phyloP scores from a whole-genome alignment of 2,329 filamentous ascomycete species.

The Alternaria rosae region DNA sequence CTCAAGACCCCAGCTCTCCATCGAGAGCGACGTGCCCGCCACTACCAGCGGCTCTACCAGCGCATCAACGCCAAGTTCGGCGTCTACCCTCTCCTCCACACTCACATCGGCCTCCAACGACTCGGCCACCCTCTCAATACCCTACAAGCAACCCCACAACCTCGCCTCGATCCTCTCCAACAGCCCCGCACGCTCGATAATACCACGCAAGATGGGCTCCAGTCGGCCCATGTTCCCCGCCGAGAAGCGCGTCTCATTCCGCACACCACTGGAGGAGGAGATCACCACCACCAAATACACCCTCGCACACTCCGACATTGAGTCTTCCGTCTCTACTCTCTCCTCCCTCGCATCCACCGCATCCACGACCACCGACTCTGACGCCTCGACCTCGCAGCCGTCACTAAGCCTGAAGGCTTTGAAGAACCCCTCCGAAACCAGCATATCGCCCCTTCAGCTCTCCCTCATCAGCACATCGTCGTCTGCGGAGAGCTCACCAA shows the following conservation, averaged over 20 bases:
- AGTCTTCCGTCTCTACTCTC: constrained; percentile 50
- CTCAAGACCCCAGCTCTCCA: constrained; percentile 41
- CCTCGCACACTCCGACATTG: constrained; percentile 63
- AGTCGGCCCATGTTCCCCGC: constrained; percentile 60
- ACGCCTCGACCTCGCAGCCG: constrained; percentile 25
- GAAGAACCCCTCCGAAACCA: constrained; percentile 21
- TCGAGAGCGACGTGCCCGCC: constrained; percentile 39
- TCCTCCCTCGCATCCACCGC: constrained; percentile 31
- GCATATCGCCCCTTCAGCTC: constrained; percentile 22
- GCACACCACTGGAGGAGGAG: constrained; percentile 64
- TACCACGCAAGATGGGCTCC: constrained; percentile 52
- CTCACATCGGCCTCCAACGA: constrained; percentile 52
- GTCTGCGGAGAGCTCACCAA: constrained; percentile 35
- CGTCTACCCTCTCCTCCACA: constrained; percentile 50
- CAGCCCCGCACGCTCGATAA: constrained; percentile 50
- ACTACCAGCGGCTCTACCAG: constrained; percentile 16
- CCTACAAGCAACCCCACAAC: constrained; percentile 58
- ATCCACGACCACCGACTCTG: constrained; percentile 14
- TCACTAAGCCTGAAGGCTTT: constrained; percentile 17
- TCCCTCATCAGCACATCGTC: constrained; percentile 20
- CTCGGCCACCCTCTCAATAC: constrained; percentile 47
- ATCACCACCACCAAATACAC: constrained; percentile 65
- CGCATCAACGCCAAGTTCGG: constrained; percentile 45
- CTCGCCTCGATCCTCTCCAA: constrained; percentile 56
- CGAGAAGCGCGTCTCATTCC: constrained; percentile 65